Evolutionary conservation across 176 grass and related monocot genomes (phyloP).

Genomic region (Ampelocalamus luodianensis): DNA sequence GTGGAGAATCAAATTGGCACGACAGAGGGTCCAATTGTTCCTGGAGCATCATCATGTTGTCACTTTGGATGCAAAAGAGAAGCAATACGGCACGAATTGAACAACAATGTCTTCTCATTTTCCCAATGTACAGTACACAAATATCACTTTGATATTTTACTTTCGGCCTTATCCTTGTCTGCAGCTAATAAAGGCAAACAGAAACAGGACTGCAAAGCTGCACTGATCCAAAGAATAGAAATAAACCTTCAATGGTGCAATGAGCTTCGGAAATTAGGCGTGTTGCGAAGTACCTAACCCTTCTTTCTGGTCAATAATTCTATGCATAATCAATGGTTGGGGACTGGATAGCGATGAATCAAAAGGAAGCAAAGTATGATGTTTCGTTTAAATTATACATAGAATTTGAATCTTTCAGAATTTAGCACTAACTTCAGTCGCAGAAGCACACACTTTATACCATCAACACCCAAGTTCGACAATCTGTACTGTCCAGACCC

Average conservation of each 20-base stretch:
- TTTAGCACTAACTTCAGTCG: no score
- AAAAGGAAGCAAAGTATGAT: background rate
- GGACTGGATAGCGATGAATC: conserved; percentile 3
- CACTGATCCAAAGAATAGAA: background rate
- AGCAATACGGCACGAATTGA: background rate
- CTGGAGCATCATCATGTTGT: background rate
- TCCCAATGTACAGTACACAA: background rate
- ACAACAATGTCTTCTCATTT: background rate
- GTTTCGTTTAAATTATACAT: background rate
- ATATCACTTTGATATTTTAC: background rate
- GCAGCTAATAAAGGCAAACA: background rate
- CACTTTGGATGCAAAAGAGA: background rate
- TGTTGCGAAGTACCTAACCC: background rate
- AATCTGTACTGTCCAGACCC: background rate
- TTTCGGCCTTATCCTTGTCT: background rate
- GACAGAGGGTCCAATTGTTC: background rate
- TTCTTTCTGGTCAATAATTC: background rate
- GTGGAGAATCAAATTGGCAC: background rate
- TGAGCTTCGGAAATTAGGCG: background rate
- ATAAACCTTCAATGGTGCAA: background rate
- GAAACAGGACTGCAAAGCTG: background rate
- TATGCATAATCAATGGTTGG: background rate
- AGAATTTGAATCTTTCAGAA: background rate
- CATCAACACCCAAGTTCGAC: background rate
- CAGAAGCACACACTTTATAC: background rate